These are phyloP conservation scores for Cryptosporidium andersoni DNA, from an alignment of 169 alveolate species.

Conservation along the genomic window DNA sequence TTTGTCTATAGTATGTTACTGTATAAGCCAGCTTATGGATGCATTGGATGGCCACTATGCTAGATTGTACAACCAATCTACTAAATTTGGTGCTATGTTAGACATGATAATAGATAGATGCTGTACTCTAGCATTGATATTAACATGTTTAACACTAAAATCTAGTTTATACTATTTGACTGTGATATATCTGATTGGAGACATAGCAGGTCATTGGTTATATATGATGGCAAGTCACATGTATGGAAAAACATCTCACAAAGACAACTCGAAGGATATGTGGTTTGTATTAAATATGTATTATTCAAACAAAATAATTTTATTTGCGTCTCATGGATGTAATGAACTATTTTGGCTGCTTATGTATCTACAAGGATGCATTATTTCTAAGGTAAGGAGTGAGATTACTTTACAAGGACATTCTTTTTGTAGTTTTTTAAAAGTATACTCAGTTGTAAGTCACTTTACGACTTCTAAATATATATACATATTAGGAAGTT, in stretches of 20 bases:
- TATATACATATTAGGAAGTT: too few relatives aligned
- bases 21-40: slow-evolving; percentile 52
- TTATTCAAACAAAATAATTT: slow-evolving; percentile 22
- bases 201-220: slow-evolving; percentile 58
- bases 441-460: too few relatives aligned
- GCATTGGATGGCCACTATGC: slow-evolving; percentile 65
- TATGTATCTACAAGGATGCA: slow-evolving; percentile 5
- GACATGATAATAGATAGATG: slow-evolving; percentile 69
- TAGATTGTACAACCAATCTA: slow-evolving; percentile 31
- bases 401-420: background rate
- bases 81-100: slow-evolving; percentile 60
- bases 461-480: too few relatives aligned
- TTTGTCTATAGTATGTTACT: slow-evolving; percentile 8
- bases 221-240: slow-evolving; percentile 47
- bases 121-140: slow-evolving; percentile 33
- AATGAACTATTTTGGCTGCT: slow-evolving; percentile 46
- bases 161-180: background rate
- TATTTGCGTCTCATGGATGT: slow-evolving; percentile 57
- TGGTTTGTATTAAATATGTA: slow-evolving; percentile 34
- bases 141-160: slow-evolving; percentile 6
- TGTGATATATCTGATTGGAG: slow-evolving; percentile 9
- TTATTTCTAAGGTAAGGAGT: background rate
- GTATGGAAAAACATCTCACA: slow-evolving; percentile 20
- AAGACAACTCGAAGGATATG: slow-evolving; percentile 9
- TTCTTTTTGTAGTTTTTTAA: too few relatives aligned